Conservation (phyloP, 805 yeast genomes). For the Candida koratica region DNA sequence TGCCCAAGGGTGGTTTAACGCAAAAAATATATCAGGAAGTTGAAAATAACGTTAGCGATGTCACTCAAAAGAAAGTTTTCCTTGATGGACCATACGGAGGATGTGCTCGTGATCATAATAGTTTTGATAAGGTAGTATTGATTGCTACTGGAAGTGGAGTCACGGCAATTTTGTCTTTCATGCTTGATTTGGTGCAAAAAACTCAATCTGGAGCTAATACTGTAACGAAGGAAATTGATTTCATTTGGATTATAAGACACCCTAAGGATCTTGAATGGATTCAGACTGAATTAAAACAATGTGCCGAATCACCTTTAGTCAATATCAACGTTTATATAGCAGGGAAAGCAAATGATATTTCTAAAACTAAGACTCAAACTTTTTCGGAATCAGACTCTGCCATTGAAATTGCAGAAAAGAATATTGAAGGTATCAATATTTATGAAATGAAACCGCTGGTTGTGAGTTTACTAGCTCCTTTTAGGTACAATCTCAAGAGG, state of each 20-base stretch:
- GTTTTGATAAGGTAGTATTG: slow-evolving; percentile 43
- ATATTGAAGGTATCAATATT: background rate
- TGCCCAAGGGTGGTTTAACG: slow-evolving; percentile 48
- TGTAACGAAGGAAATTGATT: slow-evolving; percentile 27
- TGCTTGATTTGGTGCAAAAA: slow-evolving; percentile 23
- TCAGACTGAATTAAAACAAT: slow-evolving; percentile 28
- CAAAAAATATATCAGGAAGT: slow-evolving; percentile 26
- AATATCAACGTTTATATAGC: slow-evolving; percentile 25
- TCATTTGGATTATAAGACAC: slow-evolving; percentile 44
- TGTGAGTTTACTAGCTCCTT: slow-evolving; percentile 15
- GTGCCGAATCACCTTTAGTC: slow-evolving; percentile 21
- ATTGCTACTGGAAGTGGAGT: slow-evolving; percentile 52
- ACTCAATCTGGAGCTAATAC: slow-evolving; percentile 12
- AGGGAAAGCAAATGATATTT: slow-evolving; percentile 1
- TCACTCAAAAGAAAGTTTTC: slow-evolving; percentile 29
- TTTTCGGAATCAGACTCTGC: background rate
- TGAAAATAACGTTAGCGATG: slow-evolving; percentile 20
- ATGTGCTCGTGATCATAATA: slow-evolving; percentile 37
- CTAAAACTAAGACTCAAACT: background rate
- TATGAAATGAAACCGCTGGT: slow-evolving; percentile 19
- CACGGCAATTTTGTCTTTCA: slow-evolving; percentile 46
- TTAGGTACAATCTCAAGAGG: slow-evolving; percentile 16
- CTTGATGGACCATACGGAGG: slow-evolving; percentile 63
- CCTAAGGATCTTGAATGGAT: slow-evolving; percentile 39
- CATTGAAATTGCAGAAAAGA: background rate